Evolutionary conservation across 345 rosid genomes (phyloP).

Genomic region (Streptanthus diversifolius): DNA sequence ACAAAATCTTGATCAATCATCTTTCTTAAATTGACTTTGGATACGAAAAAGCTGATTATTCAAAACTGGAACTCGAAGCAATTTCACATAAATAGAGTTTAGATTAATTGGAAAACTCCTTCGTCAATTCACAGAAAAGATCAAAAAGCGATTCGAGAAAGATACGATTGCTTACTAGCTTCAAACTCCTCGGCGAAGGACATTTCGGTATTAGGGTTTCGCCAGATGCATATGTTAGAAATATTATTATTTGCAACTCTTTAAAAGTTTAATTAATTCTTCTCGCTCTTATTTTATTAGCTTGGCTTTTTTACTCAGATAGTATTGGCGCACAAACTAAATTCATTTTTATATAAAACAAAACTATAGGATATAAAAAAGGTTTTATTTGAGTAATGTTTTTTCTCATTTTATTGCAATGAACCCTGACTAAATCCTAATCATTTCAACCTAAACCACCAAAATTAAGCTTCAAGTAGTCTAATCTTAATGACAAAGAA

Average conservation of each 20-base stretch:
- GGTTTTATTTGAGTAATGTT: neutral
- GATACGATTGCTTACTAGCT: conserved; percentile 31
- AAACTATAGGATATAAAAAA: neutral
- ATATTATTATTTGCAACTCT: neutral
- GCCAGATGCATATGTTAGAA: neutral
- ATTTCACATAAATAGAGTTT: no score
- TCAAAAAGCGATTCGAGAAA: neutral
- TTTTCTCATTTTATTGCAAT: neutral
- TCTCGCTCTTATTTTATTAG: neutral
- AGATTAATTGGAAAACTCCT: no score
- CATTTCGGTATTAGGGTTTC: conserved; percentile 29
- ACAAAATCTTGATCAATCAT: no score
- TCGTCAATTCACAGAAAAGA: no score
- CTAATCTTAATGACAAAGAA: neutral
- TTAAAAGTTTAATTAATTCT: neutral
- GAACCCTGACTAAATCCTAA: neutral
- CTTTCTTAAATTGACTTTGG: no score
- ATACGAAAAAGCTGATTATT: neutral
- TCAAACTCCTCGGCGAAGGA: conserved; percentile 39
- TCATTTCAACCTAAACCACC: no score
- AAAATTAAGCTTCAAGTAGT: neutral
- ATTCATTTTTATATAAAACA: neutral
- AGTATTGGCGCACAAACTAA: neutral
- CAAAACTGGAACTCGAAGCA: no score
- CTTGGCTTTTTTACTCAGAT: no score